These are phyloP conservation scores for Pterocarpus macrocarpus DNA, from an alignment of 306 rosid species.

Conservation along the genomic window DNA sequence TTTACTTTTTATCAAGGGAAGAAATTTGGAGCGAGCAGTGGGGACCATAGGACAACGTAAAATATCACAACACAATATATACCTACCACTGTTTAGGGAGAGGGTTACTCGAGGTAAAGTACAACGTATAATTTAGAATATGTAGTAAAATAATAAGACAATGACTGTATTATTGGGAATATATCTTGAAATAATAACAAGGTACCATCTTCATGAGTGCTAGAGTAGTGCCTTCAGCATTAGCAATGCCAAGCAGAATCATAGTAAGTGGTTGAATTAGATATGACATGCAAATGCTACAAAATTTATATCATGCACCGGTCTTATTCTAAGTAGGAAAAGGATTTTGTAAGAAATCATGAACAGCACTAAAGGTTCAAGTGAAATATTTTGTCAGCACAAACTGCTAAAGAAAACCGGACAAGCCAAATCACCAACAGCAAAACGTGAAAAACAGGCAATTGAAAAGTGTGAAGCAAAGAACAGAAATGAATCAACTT, in stretches of 20 bases:
- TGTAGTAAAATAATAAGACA: not conserved
- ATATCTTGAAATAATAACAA: not conserved
- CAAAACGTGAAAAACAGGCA: conserved; percentile 67
- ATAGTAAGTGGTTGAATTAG: not conserved
- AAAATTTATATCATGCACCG: conserved; percentile 26
- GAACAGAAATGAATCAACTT: not conserved
- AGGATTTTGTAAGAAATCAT: conserved; percentile 24
- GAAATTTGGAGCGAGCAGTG: not conserved
- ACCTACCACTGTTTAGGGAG: not conserved
- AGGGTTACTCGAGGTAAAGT: not conserved
- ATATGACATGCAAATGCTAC: conserved; percentile 19
- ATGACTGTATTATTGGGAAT: not conserved
- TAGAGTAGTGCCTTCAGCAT: not conserved
- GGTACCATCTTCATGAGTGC: conserved; percentile 1
- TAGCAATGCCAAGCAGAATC: conserved; percentile 21
- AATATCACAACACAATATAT: too few species aligned
- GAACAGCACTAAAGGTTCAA: conserved; percentile 52
- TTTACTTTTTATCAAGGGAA: not conserved
- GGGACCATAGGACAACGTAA: not conserved
- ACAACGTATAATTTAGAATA: not conserved
- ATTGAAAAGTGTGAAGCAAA: not conserved
- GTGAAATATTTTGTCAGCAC: conserved; percentile 50
- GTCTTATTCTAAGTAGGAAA: conserved; percentile 42
- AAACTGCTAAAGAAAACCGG: conserved; percentile 64
- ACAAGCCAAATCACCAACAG: conserved; percentile 80